Conservation (phyloP, 1,139 yeast genomes). For the Pichia sp. region DNA sequence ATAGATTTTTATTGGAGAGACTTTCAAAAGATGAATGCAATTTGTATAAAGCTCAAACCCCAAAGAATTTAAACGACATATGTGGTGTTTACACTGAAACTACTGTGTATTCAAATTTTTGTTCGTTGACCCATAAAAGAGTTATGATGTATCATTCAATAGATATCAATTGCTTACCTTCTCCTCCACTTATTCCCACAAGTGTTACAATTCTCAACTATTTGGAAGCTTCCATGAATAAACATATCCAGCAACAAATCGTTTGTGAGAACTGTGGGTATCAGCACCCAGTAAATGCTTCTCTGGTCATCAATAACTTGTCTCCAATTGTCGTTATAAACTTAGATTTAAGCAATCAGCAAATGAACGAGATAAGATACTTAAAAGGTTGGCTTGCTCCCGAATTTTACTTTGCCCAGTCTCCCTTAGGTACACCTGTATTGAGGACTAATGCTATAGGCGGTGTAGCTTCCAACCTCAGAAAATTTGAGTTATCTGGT, state of each 20-base stretch:
- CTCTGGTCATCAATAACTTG: conserved; percentile 45
- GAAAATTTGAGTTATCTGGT: conserved; percentile 55
- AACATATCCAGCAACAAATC: conserved; percentile 43
- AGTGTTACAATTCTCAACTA: conserved; percentile 42
- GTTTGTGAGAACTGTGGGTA: conserved; percentile 47
- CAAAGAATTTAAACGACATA: conserved; percentile 33
- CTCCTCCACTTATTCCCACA: conserved; percentile 23
- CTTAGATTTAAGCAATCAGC: conserved; percentile 49
- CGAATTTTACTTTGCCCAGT: conserved; percentile 41
- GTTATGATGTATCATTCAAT: conserved; percentile 27
- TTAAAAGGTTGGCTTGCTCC: conserved; percentile 57
- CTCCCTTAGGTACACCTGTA: conserved; percentile 26
- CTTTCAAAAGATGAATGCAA: conserved; percentile 44
- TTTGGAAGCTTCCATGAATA: conserved; percentile 57
- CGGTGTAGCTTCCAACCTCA: conserved; percentile 25
- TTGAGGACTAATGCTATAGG: conserved; percentile 29
- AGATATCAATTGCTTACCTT: conserved; percentile 29
- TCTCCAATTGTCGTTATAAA: conserved; percentile 69
- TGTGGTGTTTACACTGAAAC: conserved; percentile 44
- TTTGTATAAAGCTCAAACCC: conserved; percentile 26
- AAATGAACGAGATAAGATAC: conserved; percentile 40
- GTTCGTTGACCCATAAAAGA: conserved; percentile 25
- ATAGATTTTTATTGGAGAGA: conserved; percentile 52
- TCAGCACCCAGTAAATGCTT: conserved; percentile 51
- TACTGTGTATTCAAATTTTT: conserved; percentile 29